Conservation (phyloP, 2,329 filamentous ascomycete species). For the Dichotomopilus funicola region DNA sequence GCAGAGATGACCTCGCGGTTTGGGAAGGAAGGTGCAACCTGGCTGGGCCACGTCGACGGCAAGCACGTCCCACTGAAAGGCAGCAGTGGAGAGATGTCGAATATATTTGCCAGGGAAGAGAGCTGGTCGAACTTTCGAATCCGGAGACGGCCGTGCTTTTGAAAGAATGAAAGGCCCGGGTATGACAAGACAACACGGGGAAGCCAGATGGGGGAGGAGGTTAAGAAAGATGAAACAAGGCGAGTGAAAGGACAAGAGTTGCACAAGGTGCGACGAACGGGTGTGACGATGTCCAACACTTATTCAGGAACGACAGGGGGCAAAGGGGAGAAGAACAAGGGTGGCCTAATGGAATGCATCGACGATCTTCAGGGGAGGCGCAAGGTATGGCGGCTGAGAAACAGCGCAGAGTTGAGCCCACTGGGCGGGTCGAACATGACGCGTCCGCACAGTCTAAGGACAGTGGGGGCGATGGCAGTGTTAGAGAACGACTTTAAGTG, state of each 20-base stretch:
- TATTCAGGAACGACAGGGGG: background rate
- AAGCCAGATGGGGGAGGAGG: background rate
- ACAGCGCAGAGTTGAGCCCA: background rate
- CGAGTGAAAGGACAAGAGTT: background rate
- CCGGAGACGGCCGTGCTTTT: background rate
- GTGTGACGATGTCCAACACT: conserved; percentile 1
- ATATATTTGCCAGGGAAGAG: background rate
- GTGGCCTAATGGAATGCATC: background rate
- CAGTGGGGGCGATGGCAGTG: background rate
- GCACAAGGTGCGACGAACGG: background rate
- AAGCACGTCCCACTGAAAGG: too few species aligned
- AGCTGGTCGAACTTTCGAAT: background rate
- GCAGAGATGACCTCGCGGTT: too few species aligned
- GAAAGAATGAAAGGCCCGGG: background rate
- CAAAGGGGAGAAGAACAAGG: background rate
- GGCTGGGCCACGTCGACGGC: too few species aligned
- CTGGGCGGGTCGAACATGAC: background rate
- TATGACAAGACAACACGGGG: background rate
- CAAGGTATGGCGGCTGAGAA: background rate
- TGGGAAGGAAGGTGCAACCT: too few species aligned
- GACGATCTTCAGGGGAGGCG: background rate
- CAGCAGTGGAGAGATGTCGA: background rate
- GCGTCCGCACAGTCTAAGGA: background rate
- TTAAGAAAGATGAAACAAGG: background rate
- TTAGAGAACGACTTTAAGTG: background rate